These are phyloP conservation scores for Helicostylum pulchrum DNA, from an alignment of 192 early-diverging fungal genomes.

Conservation along the genomic window DNA sequence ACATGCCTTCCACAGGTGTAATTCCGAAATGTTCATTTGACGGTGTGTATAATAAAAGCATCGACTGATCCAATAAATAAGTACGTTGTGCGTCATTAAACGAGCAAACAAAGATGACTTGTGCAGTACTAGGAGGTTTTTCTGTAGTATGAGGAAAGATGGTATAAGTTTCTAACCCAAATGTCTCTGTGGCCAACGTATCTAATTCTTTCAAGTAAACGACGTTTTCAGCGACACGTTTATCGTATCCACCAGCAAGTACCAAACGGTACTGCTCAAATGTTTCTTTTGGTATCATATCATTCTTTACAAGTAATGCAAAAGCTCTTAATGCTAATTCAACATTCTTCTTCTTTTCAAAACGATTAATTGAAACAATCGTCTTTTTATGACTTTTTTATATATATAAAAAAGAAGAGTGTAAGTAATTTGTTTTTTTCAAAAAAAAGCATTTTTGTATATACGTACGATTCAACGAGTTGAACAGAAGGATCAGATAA, in stretches of 20 bases:
- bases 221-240: constrained; percentile 80
- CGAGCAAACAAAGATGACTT: constrained; percentile 87
- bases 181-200: constrained; percentile 42
- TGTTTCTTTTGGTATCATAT: constrained; percentile 11
- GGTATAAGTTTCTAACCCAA: constrained; percentile 45
- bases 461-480: constrained; percentile 41
- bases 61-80: constrained; percentile 59
- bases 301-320: constrained; percentile 40
- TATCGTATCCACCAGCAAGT: constrained; percentile 90
- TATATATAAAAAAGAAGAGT: no score
- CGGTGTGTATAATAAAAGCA: constrained; percentile 84
- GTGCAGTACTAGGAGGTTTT: constrained; percentile 34
- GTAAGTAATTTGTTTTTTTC: not conserved
- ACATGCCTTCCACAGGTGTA: constrained; percentile 97
- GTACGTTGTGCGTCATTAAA: constrained; percentile 80
- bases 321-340: constrained; percentile 76
- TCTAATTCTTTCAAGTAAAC: constrained; percentile 74
- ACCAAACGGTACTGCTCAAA: constrained; percentile 56
- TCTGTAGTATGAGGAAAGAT: constrained; percentile 35
- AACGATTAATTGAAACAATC: constrained; percentile 91
- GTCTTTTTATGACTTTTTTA: constrained; percentile 28
- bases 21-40: constrained; percentile 95
- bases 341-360: constrained; percentile 93
- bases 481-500: constrained; percentile 49
- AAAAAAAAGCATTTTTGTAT: not conserved